Base-by-base conservation (phyloP, 495 filamentous ascomycete genomes). In the Aspergillus leporis region DNA sequence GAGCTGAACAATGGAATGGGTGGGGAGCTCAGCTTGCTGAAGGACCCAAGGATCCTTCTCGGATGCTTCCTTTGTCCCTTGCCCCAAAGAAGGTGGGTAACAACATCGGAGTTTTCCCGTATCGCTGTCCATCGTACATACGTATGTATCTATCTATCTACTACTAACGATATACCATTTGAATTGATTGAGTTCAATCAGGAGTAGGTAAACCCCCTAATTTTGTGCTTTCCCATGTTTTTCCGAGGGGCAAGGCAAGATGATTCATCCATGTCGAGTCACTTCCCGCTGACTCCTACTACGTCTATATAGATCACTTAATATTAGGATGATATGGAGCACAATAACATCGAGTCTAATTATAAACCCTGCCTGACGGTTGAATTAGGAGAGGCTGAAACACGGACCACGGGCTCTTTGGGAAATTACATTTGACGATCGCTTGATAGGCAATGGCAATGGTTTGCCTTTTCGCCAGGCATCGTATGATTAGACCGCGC, bases 381-480 rank as follows among this genome's bases (percentile, higher is more conserved):
- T 36, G 34, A 12, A 4, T 10, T 36, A 36, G 34, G 34, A 36
- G 13, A 60, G 28, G 34, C 55, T 70, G 64, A 70, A 73, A 73
- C 70, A 71, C 67, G 55, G 48, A 63, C 69, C 66, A 69, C 36
- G 52, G 51, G 63, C 64, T 72, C 61, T 60, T 51, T 30, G 60
- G 67, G 34, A 70, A 67, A 74, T 74, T 69, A 49, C 55, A 46
- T 57, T 40, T 53, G 30, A 59, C 68, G 72, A 75, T 73, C 72
- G 62, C 49, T 32, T 51, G 41, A 50, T 8, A 51, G 34, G 22
- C 40, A 48, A 32, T 46, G 28, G n/a, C 5, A 40, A 54, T 4
- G 38, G 19, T 21, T 53, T 41, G 36, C 23, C 40, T 19, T 56
- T 40, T 38, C 54, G 40, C n/a, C 22, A 22, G 19, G 19, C 28